Evolutionary conservation across 805 yeast genomes (phyloP), one percentile per base, ranked within the genome.

Genomic region (Candida sithepensis): DNA sequence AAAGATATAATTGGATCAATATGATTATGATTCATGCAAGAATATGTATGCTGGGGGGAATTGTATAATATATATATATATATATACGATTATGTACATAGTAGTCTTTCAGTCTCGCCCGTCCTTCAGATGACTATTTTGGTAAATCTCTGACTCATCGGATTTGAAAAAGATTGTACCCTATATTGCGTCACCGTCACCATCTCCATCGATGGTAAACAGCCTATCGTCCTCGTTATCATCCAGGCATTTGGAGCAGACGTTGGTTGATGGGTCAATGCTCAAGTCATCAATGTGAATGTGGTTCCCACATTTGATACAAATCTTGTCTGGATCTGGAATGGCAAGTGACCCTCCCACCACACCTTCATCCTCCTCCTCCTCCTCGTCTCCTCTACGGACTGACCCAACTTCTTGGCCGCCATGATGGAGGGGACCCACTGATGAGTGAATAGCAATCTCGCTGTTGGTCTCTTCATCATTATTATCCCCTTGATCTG

Each of bases 241-340:
- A n/a, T 36, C 55, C 8, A 56, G 43, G 47, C 63, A 61, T 37
- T 61, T 59, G n/a, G 60, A 55, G 41, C 65, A 61, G 12, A 52
- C 47, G 46, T 54, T 61, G 5, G 64, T 54, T 3, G 60, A 58
- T 2, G 64, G 64, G 39, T 60, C 56, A 38, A 56, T 51, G 43
- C 53, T 57, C 36, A 61, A 49, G 28, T 61, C 65, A 41, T 61
- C 65, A 36, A 61, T 60, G 28, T 59, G 61, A 26, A 60, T 58
- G 40, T 44, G 49, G 34, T 55, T 46, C 14, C 63, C 63, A 48
- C 65, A 61, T 40, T 55, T 59, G 32, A 57, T 47, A 46, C 65
- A 61, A 2, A 58, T 48, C 42, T 59, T 59, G 45, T 59, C 59
- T 1, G 63, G 62, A 42, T 57, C 63, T 1, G 62, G 63, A 24